Evolutionary conservation across 352 stramenopile species (phyloP), one percentile per base, ranked within the genome.

Genomic region (Aphanomyces invadans): DNA sequence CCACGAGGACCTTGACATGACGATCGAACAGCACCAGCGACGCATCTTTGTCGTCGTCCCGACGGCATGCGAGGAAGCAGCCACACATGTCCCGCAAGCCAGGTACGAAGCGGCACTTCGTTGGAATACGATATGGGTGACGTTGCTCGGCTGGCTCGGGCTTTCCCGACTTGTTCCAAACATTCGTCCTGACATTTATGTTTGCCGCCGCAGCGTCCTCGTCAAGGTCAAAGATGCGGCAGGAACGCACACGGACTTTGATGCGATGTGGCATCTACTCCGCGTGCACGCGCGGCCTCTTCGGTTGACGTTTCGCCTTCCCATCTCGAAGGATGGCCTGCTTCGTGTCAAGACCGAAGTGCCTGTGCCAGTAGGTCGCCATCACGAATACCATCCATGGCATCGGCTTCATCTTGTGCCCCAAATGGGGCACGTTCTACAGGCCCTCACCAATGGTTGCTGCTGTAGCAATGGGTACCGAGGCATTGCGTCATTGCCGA

Each of bases 401-500:
- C n/a, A n/a, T n/a, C n/a, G n/a, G n/a, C n/a, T n/a, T n/a, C n/a
- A n/a, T n/a, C n/a, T n/a, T n/a, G n/a, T n/a, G n/a, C n/a, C n/a
- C n/a, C n/a, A n/a, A n/a, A n/a, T n/a, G n/a, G n/a, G n/a, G n/a
- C n/a, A n/a, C n/a, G n/a, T n/a, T n/a, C n/a, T n/a, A n/a, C n/a
- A n/a, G n/a, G n/a, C n/a, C n/a, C n/a, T n/a, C n/a, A n/a, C n/a
- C n/a, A n/a, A n/a, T n/a, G n/a, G n/a, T n/a, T n/a, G n/a, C 2
- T 19, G 3, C 19, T 39, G 44, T 67, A 67, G 60, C 60, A 67
- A 67, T 67, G 60, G 60, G 60, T 67, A 9, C 45, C 60, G 17
- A 39, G 60, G 9, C n/a, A n/a, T 19, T 57, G 38, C 38, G 44
- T 32, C 9, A 19, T 29, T 54, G 38, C 9, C 4, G 2, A 9